Base-by-base conservation (phyloP, 2,329 filamentous ascomycete genomes). In the Colletotrichum abscissum region DNA sequence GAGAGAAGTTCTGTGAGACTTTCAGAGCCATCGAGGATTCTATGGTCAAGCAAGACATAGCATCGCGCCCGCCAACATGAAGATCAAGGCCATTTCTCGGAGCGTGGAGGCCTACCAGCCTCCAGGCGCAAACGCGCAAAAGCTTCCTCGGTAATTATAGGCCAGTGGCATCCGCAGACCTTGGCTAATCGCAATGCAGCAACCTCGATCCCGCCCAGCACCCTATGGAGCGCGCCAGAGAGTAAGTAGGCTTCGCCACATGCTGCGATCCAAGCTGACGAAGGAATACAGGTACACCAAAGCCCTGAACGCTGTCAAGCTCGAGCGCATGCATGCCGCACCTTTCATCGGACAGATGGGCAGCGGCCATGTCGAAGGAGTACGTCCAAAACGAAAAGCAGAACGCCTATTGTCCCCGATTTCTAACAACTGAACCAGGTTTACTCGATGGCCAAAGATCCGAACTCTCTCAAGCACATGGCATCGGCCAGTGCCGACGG, bases 401-500 rank as follows among this genome's bases (percentile, higher is more conserved):
- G 28, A 42, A 28, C 7, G 22, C 35, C 14, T 35, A 7, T n/a
- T n/a, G 42, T 4, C 24, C 55, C 56, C 22, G 4, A 14, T 7
- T 63, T 24, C 71, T 73, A 42, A 73, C 49, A 22, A 14, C 4
- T 3, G 22, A 33, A 6, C 28, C n/a, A 74, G 68, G 84, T 86
- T 46, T 97, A 96, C 82, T 90, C 90, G 46, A 91, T 97, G 82
- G 92, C 93, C 73, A 95, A 95, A 82, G 94, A 97, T 77, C 93
- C 93, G 7, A 91, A 90, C 77, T 92, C 92, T 8, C 84, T 96
- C 30, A 89, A 94, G 77, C 87, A 92, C 70, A 90, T 95, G 77
- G 94, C 95, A 7, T 96, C 93, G 79, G 95, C 94, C 56, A 95
- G 93, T 77, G 95, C 95, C 75, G 97, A 99, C 82, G 96, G 97